These are phyloP conservation scores for Trypanosoma caninum DNA, from an alignment of 208 protist species.

Conservation along the genomic window DNA sequence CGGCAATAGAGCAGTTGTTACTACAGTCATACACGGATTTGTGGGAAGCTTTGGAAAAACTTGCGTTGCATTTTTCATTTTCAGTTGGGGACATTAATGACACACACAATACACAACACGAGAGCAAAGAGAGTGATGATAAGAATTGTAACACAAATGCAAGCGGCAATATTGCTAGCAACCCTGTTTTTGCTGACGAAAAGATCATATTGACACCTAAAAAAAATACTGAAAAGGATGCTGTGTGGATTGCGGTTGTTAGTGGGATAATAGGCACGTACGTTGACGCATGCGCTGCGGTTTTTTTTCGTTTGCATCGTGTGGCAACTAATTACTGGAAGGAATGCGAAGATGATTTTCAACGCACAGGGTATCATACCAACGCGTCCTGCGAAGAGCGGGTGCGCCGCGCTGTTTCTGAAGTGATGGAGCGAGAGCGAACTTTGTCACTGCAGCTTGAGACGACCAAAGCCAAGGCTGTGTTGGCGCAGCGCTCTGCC, in stretches of 20 bases:
- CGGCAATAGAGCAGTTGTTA: slow-evolving; percentile 12
- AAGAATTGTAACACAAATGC: background rate
- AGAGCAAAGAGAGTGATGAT: background rate
- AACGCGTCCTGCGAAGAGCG: background rate
- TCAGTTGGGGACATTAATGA: background rate
- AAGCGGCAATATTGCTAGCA: background rate
- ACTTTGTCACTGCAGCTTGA: background rate
- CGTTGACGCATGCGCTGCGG: slow-evolving; percentile 13
- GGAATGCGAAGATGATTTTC: slow-evolving; percentile 4
- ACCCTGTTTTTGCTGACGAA: background rate
- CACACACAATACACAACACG: background rate
- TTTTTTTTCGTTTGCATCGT: slow-evolving; percentile 13
- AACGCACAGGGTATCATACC: background rate
- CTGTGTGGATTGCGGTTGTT: background rate
- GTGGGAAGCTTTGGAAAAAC: slow-evolving; percentile 6
- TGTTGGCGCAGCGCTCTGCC: background rate
- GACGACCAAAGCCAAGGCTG: background rate
- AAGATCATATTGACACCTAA: background rate
- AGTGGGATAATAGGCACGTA: slow-evolving; percentile 18
- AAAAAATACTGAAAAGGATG: slow-evolving; percentile 2
- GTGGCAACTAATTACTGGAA: background rate
- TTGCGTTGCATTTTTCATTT: background rate
- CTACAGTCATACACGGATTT: slow-evolving; percentile 6
- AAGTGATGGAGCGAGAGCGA: background rate
- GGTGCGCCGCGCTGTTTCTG: background rate